Conservation (phyloP, 495 filamentous ascomycete species). For the Bathelium albidoporum region DNA sequence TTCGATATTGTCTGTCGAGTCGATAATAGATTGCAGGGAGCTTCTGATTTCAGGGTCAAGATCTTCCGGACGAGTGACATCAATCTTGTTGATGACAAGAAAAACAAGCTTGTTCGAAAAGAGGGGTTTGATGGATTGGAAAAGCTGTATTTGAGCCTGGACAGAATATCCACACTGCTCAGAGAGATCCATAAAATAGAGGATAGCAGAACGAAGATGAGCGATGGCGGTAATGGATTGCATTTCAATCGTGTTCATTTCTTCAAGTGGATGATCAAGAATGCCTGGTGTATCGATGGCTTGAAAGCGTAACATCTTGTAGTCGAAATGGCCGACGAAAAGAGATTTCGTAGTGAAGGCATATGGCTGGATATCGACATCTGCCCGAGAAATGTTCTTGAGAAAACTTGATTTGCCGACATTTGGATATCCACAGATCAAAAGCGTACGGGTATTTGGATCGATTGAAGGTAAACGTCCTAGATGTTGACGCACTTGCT, state of each 20-base stretch:
- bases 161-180: slow-evolving; percentile 97
- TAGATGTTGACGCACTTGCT: slow-evolving; percentile 96
- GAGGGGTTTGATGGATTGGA: slow-evolving; percentile 88
- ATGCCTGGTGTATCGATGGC: slow-evolving; percentile 88
- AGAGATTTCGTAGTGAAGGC: slow-evolving; percentile 97
- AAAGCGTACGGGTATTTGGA: slow-evolving; percentile 84
- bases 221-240: slow-evolving; percentile 95
- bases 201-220: slow-evolving; percentile 82
- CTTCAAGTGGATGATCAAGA: slow-evolving; percentile 91
- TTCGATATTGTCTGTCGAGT: slow-evolving; percentile 71
- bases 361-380: slow-evolving; percentile 96
- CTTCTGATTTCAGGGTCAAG: slow-evolving; percentile 70
- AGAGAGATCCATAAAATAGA: slow-evolving; percentile 97
- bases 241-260: slow-evolving; percentile 99
- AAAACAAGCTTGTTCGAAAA: slow-evolving; percentile 97
- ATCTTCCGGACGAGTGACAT: slow-evolving; percentile 78
- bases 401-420: slow-evolving; percentile 96
- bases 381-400: slow-evolving; percentile 80
- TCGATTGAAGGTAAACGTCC: slow-evolving; percentile 96
- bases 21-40: slow-evolving; percentile 67
- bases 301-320: slow-evolving; percentile 93
- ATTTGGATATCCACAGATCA: slow-evolving; percentile 96
- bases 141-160: slow-evolving; percentile 79
- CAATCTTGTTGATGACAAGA: slow-evolving; percentile 96
- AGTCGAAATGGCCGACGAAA: slow-evolving; percentile 97